Conservation (phyloP, 108 stramenopile species). For the Nitzschia palea region DNA sequence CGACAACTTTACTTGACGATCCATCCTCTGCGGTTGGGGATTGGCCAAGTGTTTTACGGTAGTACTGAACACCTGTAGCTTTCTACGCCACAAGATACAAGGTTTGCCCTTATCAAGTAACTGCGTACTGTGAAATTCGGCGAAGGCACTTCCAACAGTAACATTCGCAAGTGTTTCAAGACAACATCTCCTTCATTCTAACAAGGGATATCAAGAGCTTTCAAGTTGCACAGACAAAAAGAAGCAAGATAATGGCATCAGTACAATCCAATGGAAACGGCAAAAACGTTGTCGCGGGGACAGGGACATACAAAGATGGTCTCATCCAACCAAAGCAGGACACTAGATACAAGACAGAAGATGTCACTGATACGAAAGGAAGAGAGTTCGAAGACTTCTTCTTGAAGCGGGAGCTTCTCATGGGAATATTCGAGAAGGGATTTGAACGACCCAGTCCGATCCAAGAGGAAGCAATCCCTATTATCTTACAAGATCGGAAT, state of each 20-base stretch:
- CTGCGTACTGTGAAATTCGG: not conserved
- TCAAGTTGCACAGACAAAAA: not conserved
- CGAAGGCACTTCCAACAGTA: not conserved
- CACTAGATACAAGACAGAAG: slow-evolving; percentile 91
- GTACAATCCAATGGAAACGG: slow-evolving; percentile 24
- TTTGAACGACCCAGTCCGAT: slow-evolving; percentile 98
- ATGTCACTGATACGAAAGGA: slow-evolving; percentile 95
- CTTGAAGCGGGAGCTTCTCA: slow-evolving; percentile 93
- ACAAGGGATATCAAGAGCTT: not conserved
- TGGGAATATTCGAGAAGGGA: slow-evolving; percentile 99
- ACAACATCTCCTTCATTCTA: not conserved
- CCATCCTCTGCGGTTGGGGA: too few relatives aligned
- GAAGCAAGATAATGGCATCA: slow-evolving; percentile 24
- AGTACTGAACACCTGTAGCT: slow-evolving; percentile 1
- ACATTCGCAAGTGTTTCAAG: not conserved
- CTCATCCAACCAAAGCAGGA: slow-evolving; percentile 82
- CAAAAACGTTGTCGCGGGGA: slow-evolving; percentile 51
- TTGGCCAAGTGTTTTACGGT: not conserved
- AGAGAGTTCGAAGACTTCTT: slow-evolving; percentile 99
- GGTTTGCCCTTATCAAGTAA: not conserved
- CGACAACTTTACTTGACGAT: too few relatives aligned
- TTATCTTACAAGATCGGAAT: slow-evolving; percentile 94
- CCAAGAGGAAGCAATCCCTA: slow-evolving; percentile 98
- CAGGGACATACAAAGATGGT: slow-evolving; percentile 82
- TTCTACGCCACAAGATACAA: slow-evolving; percentile 7